Evolutionary conservation across 2,329 filamentous ascomycete species (phyloP).

Genomic region (Cladosporium halotolerans): DNA sequence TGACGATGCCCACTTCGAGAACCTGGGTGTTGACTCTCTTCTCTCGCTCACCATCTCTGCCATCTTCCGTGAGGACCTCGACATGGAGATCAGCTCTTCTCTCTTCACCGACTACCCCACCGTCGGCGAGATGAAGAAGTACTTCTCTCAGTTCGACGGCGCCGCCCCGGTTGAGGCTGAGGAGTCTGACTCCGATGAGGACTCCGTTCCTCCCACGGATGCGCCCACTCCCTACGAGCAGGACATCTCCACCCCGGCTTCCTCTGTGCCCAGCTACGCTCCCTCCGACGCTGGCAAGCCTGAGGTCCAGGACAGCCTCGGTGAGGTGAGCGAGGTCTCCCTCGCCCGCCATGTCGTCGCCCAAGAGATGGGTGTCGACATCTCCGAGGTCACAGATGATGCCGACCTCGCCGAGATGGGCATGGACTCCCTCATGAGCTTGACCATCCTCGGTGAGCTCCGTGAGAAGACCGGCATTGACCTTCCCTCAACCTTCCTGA

Average conservation of each 20-base stretch:
- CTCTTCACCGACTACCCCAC: conserved; percentile 56
- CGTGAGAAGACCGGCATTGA: conserved; percentile 47
- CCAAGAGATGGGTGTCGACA: conserved; percentile 60
- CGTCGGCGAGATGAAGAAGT: conserved; percentile 54
- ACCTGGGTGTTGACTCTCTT: conserved; percentile 57
- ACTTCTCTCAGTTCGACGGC: conserved; percentile 44
- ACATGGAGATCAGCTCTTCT: conserved; percentile 53
- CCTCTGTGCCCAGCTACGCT: conserved; percentile 40
- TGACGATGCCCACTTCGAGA: conserved; percentile 55
- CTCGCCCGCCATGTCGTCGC: conserved; percentile 45
- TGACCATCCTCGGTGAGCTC: conserved; percentile 46
- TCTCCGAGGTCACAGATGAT: conserved; percentile 47
- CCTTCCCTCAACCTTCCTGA: conserved; percentile 50
- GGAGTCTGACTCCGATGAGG: conserved; percentile 34
- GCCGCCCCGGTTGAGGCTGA: conserved; percentile 26
- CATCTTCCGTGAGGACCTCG: conserved; percentile 56
- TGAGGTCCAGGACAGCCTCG: conserved; percentile 29
- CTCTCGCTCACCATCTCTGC: conserved; percentile 57
- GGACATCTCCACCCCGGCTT: conserved; percentile 42
- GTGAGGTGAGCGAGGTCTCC: conserved; percentile 36
- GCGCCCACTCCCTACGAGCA: conserved; percentile 39
- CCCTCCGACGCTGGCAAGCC: conserved; percentile 37
- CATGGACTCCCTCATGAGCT: conserved; percentile 49
- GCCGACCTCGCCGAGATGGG: conserved; percentile 57
- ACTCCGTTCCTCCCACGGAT: conserved; percentile 37